Base-by-base conservation (phyloP, 1,284 basidiomycete species). In the Wolfiporia cocos region DNA sequence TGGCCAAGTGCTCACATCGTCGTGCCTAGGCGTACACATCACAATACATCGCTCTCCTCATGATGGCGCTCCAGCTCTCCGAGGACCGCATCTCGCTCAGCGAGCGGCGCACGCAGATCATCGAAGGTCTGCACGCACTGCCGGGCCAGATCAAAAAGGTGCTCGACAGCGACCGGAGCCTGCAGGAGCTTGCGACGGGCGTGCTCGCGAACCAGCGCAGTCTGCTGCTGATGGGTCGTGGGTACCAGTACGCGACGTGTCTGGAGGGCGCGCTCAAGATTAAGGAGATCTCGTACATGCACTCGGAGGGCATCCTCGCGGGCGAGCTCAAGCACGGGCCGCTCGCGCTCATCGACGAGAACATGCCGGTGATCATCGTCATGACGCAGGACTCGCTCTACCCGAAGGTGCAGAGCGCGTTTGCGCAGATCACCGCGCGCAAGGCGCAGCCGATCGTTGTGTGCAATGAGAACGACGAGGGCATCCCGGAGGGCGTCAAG, bases 281-380 rank as follows among this genome's bases (percentile, higher is more conserved):
- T 74, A 99, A 99, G 74, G 96, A 99, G 74, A 93, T 98, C 63
- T 83, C 79, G 44, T 92, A 93, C 68, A 88, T 92, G 84, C 89
- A 92, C 65, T 89, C 84, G 34, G 90, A 93, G 67, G 89, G 86
- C 64, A 97, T 99, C 63, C 82, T 99, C 42, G 95, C 95, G 30
- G 95, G 95, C 55, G 96, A 99, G 71, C 76, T 99, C 55, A 99
- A 99, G 74, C 96, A 99, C 65, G 96, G 96, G 39, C 96, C 96
- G 41, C 81, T 99, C 42, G 95, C 96, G 41, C 71, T 99, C 50
- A 88, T 99, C 61, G 95, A 99, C 65, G 95, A 98, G 71, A 92
- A 94, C 70, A 94, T 96, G 82, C 93, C 91, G 7, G 90, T 96
- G 52, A 93, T 97, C 70, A 90, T 99, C 69, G 82, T 99, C 73